Evolutionary conservation across 1,284 basidiomycete species (phyloP).

Genomic region (Mycosarcoma maydis): DNA sequence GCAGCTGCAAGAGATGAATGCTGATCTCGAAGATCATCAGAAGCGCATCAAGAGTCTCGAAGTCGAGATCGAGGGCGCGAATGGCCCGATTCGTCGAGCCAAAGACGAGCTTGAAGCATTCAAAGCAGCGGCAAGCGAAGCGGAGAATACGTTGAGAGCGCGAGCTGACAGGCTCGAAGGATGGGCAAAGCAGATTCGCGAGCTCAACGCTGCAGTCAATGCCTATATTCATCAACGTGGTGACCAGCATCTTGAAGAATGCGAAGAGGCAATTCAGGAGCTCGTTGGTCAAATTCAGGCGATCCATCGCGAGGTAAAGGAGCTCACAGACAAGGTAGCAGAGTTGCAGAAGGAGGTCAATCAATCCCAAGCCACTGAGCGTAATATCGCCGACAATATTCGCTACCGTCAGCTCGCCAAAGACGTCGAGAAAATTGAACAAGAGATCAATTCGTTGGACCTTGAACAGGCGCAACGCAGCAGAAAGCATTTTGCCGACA

Average conservation of each 20-base stretch:
- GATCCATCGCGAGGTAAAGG: slow-evolving; percentile 38
- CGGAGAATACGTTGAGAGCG: slow-evolving; percentile 71
- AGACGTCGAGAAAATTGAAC: slow-evolving; percentile 76
- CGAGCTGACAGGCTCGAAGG: slow-evolving; percentile 33
- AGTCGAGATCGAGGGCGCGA: slow-evolving; percentile 73
- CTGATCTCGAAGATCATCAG: slow-evolving; percentile 70
- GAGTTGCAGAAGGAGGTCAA: slow-evolving; percentile 66
- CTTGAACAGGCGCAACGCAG: slow-evolving; percentile 50
- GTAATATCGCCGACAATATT: slow-evolving; percentile 85
- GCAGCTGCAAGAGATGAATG: slow-evolving; percentile 71
- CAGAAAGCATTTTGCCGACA: slow-evolving; percentile 80
- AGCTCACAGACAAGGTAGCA: slow-evolving; percentile 42
- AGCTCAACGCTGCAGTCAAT: slow-evolving; percentile 36
- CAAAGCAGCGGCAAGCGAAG: slow-evolving; percentile 72
- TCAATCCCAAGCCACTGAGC: slow-evolving; percentile 66
- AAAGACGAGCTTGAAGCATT: slow-evolving; percentile 73
- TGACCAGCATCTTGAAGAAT: slow-evolving; percentile 43
- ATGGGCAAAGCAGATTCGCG: slow-evolving; percentile 52
- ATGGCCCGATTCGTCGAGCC: slow-evolving; percentile 76
- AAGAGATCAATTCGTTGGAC: slow-evolving; percentile 73
- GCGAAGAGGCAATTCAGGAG: slow-evolving; percentile 51
- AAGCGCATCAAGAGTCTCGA: slow-evolving; percentile 69
- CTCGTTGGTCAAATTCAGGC: slow-evolving; percentile 54
- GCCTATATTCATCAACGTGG: slow-evolving; percentile 47
- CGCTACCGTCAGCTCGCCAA: slow-evolving; percentile 77